A percentile compares a stretch with the other conserved stretches of the same genome.
Conservation (phyloP, 257 asterid genomes). For the Gentiana macrophylla region DNA sequence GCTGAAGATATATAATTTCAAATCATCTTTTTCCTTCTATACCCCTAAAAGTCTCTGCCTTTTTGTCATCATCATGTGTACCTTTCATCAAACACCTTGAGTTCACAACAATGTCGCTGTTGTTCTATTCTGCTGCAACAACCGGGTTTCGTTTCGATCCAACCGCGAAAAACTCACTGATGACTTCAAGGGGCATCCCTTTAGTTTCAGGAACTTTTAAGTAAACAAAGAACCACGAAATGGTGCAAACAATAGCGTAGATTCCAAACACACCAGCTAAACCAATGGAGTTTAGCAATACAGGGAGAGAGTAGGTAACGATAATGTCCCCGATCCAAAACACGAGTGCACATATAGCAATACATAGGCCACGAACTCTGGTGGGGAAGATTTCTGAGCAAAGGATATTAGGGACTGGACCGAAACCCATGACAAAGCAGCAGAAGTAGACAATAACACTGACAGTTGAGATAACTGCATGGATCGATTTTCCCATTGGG, state of each 20-base stretch:
- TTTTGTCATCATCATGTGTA: too few species aligned
- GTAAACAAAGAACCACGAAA: slow-evolving; percentile 50
- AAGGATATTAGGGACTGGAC: slow-evolving; percentile 63
- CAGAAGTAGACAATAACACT: slow-evolving; percentile 43
- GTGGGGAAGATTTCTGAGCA: slow-evolving; percentile 71
- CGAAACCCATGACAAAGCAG: slow-evolving; percentile 57
- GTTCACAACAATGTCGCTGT: too few species aligned
- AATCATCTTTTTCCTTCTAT: too few species aligned
- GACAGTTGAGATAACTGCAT: slow-evolving; percentile 42
- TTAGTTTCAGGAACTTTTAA: slow-evolving; percentile 68
- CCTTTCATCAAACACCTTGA: too few species aligned
- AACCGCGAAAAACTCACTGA: slow-evolving; percentile 47
- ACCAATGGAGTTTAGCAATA: slow-evolving; percentile 41
- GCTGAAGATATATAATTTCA: too few species aligned
- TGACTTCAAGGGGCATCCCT: slow-evolving; percentile 82
- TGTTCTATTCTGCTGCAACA: neutral
- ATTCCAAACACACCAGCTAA: slow-evolving; percentile 54
- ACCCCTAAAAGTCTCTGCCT: too few species aligned
- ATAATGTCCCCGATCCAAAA: slow-evolving; percentile 41
- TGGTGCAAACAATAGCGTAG: slow-evolving; percentile 33
- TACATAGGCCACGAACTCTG: slow-evolving; percentile 49
- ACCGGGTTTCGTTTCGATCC: slow-evolving; percentile 41
- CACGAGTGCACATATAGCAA: slow-evolving; percentile 43
- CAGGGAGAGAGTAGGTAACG: slow-evolving; percentile 43
- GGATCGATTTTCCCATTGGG: slow-evolving; percentile 22